A percentile compares a stretch with the other conserved stretches of the same genome.
Evolutionary conservation across 2,329 filamentous ascomycete genomes (phyloP).

Genomic region (Pseudogymnoascus sp.): DNA sequence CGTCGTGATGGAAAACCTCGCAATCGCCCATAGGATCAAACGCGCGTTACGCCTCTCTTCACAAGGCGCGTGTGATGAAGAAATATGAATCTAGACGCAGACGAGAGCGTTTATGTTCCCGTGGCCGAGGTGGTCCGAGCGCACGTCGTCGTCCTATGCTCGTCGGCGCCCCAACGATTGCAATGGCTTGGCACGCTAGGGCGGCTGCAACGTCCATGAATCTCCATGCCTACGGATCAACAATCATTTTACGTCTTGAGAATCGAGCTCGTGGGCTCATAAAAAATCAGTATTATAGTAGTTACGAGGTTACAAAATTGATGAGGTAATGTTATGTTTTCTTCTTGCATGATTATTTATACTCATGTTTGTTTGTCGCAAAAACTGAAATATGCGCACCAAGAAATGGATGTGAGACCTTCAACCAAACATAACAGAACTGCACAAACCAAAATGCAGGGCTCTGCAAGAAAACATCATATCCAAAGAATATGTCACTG

Average conservation of each 20-base stretch:
- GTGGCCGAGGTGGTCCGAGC: not conserved
- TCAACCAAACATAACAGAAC: too few relatives aligned
- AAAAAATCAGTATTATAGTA: not conserved
- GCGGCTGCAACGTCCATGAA: not conserved
- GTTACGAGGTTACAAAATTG: not conserved
- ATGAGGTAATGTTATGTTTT: not conserved
- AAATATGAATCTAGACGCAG: not conserved
- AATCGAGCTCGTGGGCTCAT: not conserved
- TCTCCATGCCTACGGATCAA: not conserved
- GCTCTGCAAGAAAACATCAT: conserved; percentile 36
- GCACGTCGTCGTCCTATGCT: not conserved
- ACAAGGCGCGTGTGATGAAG: not conserved
- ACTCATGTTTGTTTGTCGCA: not conserved
- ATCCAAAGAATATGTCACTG: conserved; percentile 47
- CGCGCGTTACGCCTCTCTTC: not conserved
- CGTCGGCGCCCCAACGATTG: not conserved
- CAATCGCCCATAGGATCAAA: not conserved
- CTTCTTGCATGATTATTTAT: not conserved
- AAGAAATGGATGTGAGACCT: too few relatives aligned
- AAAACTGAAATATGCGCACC: too few relatives aligned
- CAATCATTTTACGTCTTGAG: not conserved
- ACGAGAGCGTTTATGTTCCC: not conserved
- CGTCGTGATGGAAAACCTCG: not conserved
- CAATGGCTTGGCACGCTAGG: not conserved
- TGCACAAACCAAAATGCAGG: not conserved